Conservation (phyloP, 2,329 filamentous ascomycete genomes). For the Parafenestella ontariensis region DNA sequence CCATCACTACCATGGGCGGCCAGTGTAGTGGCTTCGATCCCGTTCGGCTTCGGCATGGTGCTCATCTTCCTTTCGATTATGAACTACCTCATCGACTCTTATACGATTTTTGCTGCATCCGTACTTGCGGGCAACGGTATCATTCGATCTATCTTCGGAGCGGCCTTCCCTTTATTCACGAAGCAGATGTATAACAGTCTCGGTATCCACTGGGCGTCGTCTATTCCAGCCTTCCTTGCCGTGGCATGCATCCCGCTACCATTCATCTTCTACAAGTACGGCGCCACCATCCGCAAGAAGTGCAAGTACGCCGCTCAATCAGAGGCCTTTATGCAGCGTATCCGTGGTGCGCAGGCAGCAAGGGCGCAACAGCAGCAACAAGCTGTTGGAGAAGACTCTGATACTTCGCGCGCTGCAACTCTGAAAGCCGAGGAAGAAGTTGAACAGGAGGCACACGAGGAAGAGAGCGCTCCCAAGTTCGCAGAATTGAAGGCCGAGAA, state of each 20-base stretch:
- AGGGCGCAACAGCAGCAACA: conserved; percentile 15
- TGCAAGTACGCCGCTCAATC: conserved; percentile 76
- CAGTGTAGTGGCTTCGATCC: conserved; percentile 58
- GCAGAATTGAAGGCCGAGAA: conserved; percentile 50
- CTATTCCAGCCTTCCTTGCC: conserved; percentile 76
- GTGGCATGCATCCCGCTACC: conserved; percentile 76
- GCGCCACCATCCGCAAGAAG: conserved; percentile 65
- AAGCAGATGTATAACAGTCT: conserved; percentile 63
- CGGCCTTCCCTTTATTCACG: conserved; percentile 81
- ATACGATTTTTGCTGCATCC: conserved; percentile 78
- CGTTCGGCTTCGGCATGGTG: conserved; percentile 67
- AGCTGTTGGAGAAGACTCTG: conserved; percentile 14
- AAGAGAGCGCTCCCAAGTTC: conserved; percentile 40
- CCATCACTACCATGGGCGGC: conserved; percentile 64
- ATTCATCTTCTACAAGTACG: conserved; percentile 78
- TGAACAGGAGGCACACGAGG: conserved; percentile 39
- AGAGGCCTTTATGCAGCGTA: conserved; percentile 63
- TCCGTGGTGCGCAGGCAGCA: conserved; percentile 47
- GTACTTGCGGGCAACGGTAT: conserved; percentile 81
- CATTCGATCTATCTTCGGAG: conserved; percentile 77
- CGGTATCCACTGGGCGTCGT: conserved; percentile 77
- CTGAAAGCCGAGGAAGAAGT: conserved; percentile 30
- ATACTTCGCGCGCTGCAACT: conserved; percentile 36
- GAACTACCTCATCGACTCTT: conserved; percentile 54
- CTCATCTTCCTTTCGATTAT: conserved; percentile 67